These are phyloP conservation scores for Pyrenochaeta sp. DNA, from an alignment of 2,329 filamentous ascomycete genomes.

Conservation along the genomic window DNA sequence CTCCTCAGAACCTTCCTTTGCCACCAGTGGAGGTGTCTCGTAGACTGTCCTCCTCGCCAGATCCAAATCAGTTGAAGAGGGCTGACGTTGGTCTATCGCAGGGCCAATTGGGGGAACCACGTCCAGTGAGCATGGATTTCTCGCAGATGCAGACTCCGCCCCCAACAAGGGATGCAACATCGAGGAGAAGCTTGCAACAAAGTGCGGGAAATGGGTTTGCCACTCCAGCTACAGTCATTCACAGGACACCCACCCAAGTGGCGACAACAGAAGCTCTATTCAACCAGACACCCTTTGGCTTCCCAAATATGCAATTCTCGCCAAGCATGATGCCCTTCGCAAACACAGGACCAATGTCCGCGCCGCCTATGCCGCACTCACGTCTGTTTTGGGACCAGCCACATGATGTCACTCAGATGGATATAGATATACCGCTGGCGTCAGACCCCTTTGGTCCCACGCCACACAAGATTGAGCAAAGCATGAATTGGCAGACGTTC, in stretches of 20 bases:
- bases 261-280: slow-evolving; percentile 38
- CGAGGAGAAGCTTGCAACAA: slow-evolving; percentile 55
- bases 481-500: slow-evolving; percentile 44
- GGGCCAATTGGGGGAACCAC: slow-evolving; percentile 25
- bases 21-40: slow-evolving; percentile 68
- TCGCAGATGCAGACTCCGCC: slow-evolving; percentile 69
- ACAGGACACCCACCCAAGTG: slow-evolving; percentile 48
- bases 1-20: slow-evolving; percentile 62
- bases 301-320: slow-evolving; percentile 64
- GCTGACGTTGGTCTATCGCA: slow-evolving; percentile 12
- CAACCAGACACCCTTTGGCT: slow-evolving; percentile 55
- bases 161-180: slow-evolving; percentile 64
- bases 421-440: slow-evolving; percentile 42
- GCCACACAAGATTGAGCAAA: slow-evolving; percentile 43
- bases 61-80: slow-evolving; percentile 42
- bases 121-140: slow-evolving; percentile 48
- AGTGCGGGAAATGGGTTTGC: slow-evolving; percentile 32
- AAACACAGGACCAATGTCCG: slow-evolving; percentile 62
- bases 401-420: slow-evolving; percentile 42
- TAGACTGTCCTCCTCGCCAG: slow-evolving; percentile 67
- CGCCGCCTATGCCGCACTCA: slow-evolving; percentile 64
- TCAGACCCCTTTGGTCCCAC: slow-evolving; percentile 48
- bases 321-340: slow-evolving; percentile 65
- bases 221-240: slow-evolving; percentile 52
- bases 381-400: slow-evolving; percentile 49